Evolutionary conservation across 768 basidiomycete species (phyloP).

Genomic region (Termitomyces sp.): DNA sequence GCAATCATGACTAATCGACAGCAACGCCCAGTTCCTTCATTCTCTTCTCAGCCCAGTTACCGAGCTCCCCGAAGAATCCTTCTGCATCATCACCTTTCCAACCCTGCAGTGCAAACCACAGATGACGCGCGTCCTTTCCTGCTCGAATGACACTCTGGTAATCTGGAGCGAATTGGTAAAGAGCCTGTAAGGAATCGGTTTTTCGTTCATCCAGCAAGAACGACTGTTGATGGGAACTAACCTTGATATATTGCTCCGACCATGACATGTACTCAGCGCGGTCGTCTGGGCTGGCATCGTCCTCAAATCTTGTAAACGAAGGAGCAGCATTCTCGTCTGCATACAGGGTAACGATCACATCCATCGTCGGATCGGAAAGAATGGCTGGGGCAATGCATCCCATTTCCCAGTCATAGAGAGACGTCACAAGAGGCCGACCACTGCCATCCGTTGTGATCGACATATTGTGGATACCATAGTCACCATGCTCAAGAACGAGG

Average conservation of each 20-base stretch:
- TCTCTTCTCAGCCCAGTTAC: not conserved
- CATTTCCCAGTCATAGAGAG: not conserved
- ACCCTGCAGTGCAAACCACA: not conserved
- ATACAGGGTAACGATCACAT: not conserved
- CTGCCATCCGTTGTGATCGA: not conserved
- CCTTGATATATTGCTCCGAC: not conserved
- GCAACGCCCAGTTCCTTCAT: not conserved
- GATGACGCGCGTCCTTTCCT: not conserved
- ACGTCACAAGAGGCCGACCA: not conserved
- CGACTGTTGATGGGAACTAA: not conserved
- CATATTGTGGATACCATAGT: not conserved
- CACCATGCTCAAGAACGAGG: not conserved
- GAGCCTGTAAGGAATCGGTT: not conserved
- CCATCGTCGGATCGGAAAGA: not conserved
- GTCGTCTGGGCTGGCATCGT: not conserved
- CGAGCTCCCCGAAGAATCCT: not conserved
- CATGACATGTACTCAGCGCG: not conserved
- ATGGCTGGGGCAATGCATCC: not conserved
- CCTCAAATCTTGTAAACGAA: not conserved
- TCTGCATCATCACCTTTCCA: not conserved
- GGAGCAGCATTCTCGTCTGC: not conserved
- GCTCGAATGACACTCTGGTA: not conserved
- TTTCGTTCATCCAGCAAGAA: not conserved
- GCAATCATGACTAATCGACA: too few relatives aligned
- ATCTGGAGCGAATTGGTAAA: not conserved